Conservation (phyloP, 371 early-diverging fungal genomes). For the Syncephalastrum contaminatum region DNA sequence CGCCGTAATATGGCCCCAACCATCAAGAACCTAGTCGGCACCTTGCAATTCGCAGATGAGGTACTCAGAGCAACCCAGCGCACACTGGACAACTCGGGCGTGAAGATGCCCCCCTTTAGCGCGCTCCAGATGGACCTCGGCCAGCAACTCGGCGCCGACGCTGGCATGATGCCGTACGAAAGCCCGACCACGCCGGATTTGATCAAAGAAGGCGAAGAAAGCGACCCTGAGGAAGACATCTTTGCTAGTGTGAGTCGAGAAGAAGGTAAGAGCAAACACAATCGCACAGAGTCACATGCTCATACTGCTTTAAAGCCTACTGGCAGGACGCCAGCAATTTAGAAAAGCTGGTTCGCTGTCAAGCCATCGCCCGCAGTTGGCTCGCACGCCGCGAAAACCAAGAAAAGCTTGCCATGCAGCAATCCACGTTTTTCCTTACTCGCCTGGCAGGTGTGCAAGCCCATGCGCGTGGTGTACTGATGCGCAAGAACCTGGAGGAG, state of each 20-base stretch:
- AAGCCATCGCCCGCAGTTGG: slow-evolving; percentile 57
- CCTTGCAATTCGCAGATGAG: slow-evolving; percentile 90
- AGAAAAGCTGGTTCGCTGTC: slow-evolving; percentile 47
- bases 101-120: slow-evolving; percentile 78
- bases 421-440: slow-evolving; percentile 23
- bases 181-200: slow-evolving; percentile 40
- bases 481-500: slow-evolving; percentile 40
- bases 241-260: neutral
- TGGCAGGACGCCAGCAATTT: slow-evolving; percentile 30
- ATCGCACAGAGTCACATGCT: neutral
- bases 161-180: too few species aligned
- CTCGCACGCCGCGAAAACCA: slow-evolving; percentile 53
- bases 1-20: slow-evolving; percentile 83
- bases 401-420: slow-evolving; percentile 31
- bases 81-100: slow-evolving; percentile 78
- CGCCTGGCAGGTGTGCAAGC: slow-evolving; percentile 62
- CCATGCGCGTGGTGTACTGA: slow-evolving; percentile 57
- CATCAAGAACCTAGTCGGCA: slow-evolving; percentile 91
- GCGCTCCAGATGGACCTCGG: neutral
- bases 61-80: slow-evolving; percentile 82
- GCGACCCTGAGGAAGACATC: slow-evolving; percentile 24
- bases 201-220: slow-evolving; percentile 44
- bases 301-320: slow-evolving; percentile 4
- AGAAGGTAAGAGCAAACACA: neutral
- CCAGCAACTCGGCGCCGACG: too few species aligned